These are phyloP conservation scores for Penicillium maclennaniae DNA, from an alignment of 495 filamentous ascomycete genomes.

Conservation along the genomic window DNA sequence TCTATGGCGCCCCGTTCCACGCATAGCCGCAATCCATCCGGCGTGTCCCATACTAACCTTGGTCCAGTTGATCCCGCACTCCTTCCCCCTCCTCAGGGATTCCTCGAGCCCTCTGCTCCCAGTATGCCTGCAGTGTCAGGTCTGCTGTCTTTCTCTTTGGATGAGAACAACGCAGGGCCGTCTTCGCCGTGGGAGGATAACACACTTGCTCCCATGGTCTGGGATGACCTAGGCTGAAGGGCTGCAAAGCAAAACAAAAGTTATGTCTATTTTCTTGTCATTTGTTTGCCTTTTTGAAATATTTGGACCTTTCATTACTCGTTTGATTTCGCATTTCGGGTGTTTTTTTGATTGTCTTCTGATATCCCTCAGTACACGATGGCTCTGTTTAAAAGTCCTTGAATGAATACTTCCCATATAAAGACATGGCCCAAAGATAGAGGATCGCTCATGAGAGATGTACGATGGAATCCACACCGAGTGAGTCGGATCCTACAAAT, in stretches of 20 bases:
- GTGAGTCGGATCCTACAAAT: background rate
- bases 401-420: slow-evolving; percentile 6
- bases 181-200: slow-evolving; percentile 39
- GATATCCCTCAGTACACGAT: slow-evolving; percentile 34
- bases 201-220: slow-evolving; percentile 42
- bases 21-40: slow-evolving; percentile 17
- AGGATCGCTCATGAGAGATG: background rate
- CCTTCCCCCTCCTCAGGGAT: slow-evolving; percentile 30
- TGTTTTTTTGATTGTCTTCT: slow-evolving; percentile 1
- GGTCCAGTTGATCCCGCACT: slow-evolving; percentile 30
- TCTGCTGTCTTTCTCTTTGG: slow-evolving; percentile 32
- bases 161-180: slow-evolving; percentile 25
- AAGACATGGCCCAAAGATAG: background rate
- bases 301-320: background rate
- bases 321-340: background rate
- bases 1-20: slow-evolving; percentile 1
- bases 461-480: too few species aligned
- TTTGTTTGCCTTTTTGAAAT: background rate
- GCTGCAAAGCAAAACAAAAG: background rate
- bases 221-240: slow-evolving; percentile 38
- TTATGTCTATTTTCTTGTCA: background rate
- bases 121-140: slow-evolving; percentile 11
- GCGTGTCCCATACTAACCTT: slow-evolving; percentile 8
- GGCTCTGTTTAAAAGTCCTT: slow-evolving; percentile 9
- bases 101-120: slow-evolving; percentile 19